phyloP scores from a whole-genome alignment of 2,329 filamentous ascomycete species.

The Fusarium secorum region DNA sequence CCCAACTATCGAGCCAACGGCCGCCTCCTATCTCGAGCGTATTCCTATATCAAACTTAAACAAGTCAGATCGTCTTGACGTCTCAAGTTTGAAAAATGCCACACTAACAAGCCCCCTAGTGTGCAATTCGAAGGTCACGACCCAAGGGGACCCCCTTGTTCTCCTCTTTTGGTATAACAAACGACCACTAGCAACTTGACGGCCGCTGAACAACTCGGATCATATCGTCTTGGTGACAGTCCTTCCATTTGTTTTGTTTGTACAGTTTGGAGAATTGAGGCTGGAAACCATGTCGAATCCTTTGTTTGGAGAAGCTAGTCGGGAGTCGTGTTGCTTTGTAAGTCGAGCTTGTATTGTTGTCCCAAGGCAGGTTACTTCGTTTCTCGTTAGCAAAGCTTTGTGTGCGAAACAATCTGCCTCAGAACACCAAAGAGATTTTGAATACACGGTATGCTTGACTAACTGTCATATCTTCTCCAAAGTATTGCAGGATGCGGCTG shows the following conservation, averaged over 20 bases:
- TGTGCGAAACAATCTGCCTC: too few relatives aligned
- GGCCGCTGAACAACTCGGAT: too few relatives aligned
- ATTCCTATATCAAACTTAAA: neutral
- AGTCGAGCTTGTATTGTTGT: neutral
- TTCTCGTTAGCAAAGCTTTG: neutral
- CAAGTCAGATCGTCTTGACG: too few relatives aligned
- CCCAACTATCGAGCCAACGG: neutral
- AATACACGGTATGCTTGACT: neutral
- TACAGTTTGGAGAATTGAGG: neutral
- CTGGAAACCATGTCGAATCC: neutral
- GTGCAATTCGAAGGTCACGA: neutral
- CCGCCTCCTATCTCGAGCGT: neutral
- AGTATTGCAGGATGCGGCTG: too few relatives aligned
- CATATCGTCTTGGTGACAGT: neutral
- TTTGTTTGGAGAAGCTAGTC: neutral
- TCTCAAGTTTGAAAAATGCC: neutral
- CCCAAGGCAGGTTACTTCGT: neutral
- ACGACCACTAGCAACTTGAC: neutral
- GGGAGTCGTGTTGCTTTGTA: neutral
- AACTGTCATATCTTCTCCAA: fast-evolving
- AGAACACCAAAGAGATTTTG: neutral
- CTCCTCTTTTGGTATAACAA: neutral
- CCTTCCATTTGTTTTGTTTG: neutral
- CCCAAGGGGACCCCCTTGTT: neutral
- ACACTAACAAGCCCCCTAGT: neutral